Base-by-base conservation (phyloP, 1,284 basidiomycete genomes). In the Psilocybe mexicana region DNA sequence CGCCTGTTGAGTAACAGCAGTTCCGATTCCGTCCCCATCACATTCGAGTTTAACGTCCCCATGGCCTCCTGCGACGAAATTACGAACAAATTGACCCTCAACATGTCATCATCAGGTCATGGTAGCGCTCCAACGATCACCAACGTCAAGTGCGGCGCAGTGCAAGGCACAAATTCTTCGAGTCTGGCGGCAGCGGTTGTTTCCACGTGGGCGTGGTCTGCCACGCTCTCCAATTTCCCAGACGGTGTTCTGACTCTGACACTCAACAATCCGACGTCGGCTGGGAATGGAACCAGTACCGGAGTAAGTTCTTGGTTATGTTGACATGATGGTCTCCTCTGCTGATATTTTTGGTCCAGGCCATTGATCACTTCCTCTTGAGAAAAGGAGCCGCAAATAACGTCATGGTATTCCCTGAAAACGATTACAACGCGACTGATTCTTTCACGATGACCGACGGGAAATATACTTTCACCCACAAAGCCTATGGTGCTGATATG, bases 401-500 rank as follows among this genome's bases (percentile, higher is more conserved):
- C 69, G 82, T 89, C 18, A 87, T 96, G 75, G 86, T 95, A 7
- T 94, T 90, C 79, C 90, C 90, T 1, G 79, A 84, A 35, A 82
- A 83, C 30, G 92, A 94, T 66, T 95, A 94, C 69, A 84, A 90
- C 70, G 79, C 74, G 44, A 76, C 73, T 43, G 79, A 68, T 43
- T 71, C 90, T 1, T 86, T 95, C 68, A 79, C 79, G 23, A 78
- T 81, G 53, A 77, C 81, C 6, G 75, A 82, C 61, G 86, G 82
- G 48, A 75, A 85, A 62, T 93, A 89, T 71, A 84, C 80, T 2
- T 92, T 93, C 70, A 85, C 83, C 2, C 93, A 96, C 74, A 83
- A 82, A 48, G 93, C 93, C 2, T 81, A 82, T 48, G 94, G 94
- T 52, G 93, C 94, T n/a, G 93, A 96, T 63, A 85, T 76, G 77